A percentile compares a stretch with the other conserved stretches of the same genome.
These are phyloP conservation scores for Leccinum griseonigrum DNA, from an alignment of 1,284 basidiomycete species.

Conservation along the genomic window DNA sequence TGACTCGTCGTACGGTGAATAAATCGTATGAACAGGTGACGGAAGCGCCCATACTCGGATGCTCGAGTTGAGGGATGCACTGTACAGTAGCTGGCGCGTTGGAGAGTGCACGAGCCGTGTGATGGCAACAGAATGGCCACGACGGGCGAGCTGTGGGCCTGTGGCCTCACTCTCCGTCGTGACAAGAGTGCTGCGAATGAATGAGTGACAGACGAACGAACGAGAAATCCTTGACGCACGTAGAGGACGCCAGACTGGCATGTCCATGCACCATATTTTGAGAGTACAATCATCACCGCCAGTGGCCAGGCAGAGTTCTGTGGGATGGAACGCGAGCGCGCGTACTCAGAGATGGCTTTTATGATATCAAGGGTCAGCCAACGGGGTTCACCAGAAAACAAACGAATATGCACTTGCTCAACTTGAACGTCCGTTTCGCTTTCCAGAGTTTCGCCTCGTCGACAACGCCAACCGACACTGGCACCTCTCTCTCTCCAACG, in stretches of 20 bases:
- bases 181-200: slow-evolving; percentile 48
- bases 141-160: slow-evolving; percentile 88
- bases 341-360: slow-evolving; percentile 91
- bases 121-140: slow-evolving; percentile 92
- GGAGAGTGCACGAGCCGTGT: slow-evolving; percentile 87
- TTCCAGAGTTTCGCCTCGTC: slow-evolving; percentile 78
- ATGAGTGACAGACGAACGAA: slow-evolving; percentile 16
- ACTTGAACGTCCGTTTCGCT: slow-evolving; percentile 73
- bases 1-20: slow-evolving; percentile 85
- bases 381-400: neutral
- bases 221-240: slow-evolving; percentile 45
- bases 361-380: slow-evolving; percentile 18
- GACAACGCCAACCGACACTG: slow-evolving; percentile 60
- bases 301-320: slow-evolving; percentile 80
- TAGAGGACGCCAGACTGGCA: slow-evolving; percentile 67
- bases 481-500: too few relatives aligned
- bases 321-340: slow-evolving; percentile 85
- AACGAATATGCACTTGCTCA: slow-evolving; percentile 72
- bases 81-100: slow-evolving; percentile 77
- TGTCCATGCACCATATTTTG: slow-evolving; percentile 92
- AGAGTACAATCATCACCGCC: slow-evolving; percentile 95
- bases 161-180: slow-evolving; percentile 83
- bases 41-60: slow-evolving; percentile 91
- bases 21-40: slow-evolving; percentile 70
- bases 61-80: slow-evolving; percentile 90